Conservation (phyloP, 2,329 filamentous ascomycete species). For the Claviceps lovelessii region DNA sequence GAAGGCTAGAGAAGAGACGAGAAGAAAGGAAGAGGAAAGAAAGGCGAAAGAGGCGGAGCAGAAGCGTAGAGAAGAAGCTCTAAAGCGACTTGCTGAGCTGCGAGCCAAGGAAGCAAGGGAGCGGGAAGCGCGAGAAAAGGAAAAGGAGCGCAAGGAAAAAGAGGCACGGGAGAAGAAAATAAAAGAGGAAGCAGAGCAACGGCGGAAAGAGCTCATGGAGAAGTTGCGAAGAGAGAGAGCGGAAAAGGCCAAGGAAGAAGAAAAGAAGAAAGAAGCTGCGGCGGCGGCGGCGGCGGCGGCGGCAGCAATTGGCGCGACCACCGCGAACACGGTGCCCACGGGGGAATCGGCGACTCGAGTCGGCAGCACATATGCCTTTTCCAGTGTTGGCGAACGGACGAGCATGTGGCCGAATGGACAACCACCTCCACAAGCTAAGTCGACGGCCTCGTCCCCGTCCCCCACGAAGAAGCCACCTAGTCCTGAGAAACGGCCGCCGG, state of each 20-base stretch:
- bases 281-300: slow-evolving; percentile 18
- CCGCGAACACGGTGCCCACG: slow-evolving; percentile 14
- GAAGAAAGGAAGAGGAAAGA: slow-evolving; percentile 48
- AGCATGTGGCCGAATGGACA: slow-evolving; percentile 55
- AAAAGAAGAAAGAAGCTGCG: slow-evolving; percentile 27
- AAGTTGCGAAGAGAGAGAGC: slow-evolving; percentile 15
- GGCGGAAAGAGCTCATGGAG: slow-evolving; percentile 12
- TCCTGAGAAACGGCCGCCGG: slow-evolving; percentile 27
- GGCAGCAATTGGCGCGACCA: slow-evolving; percentile 17
- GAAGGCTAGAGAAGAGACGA: slow-evolving; percentile 53
- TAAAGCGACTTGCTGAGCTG: slow-evolving; percentile 37
- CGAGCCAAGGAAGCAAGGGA: slow-evolving; percentile 41
- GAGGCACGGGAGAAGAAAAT: slow-evolving; percentile 22
- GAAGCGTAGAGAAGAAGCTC: slow-evolving; percentile 42
- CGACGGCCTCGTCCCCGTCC: slow-evolving; percentile 15
- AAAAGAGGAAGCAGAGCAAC: slow-evolving; percentile 21
- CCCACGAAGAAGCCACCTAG: slow-evolving; percentile 13
- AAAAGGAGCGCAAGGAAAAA: slow-evolving; percentile 23
- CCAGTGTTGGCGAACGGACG: slow-evolving; percentile 51
- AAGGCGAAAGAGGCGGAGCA: slow-evolving; percentile 46
- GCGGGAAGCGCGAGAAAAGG: slow-evolving; percentile 27
- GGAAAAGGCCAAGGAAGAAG: slow-evolving; percentile 23
- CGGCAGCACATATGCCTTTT: slow-evolving; percentile 45
- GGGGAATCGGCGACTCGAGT: slow-evolving; percentile 22
- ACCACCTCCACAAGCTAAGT: slow-evolving; percentile 8